A percentile compares a stretch with the other conserved stretches of the same genome.
Conservation (phyloP, 176 grass and related monocot species). For the Rhynchospora tenuis region DNA sequence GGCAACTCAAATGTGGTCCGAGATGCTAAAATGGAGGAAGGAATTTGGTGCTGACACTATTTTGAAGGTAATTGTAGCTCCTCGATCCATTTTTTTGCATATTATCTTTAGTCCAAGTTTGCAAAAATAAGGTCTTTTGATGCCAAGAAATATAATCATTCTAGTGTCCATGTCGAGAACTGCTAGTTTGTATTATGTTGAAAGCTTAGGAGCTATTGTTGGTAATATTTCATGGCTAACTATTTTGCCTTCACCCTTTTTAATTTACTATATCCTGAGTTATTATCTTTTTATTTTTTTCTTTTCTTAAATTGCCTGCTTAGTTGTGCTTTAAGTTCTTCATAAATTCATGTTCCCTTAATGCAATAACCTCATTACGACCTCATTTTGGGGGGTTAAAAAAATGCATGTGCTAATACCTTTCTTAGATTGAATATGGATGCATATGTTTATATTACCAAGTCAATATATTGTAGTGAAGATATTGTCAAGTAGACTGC, state of each 20-base stretch:
- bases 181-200: neutral
- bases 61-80: slow-evolving; percentile 48
- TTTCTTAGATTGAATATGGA: neutral
- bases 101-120: neutral
- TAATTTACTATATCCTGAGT: neutral
- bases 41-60: slow-evolving; percentile 87
- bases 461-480: neutral
- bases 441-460: neutral
- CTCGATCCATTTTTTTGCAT: neutral
- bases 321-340: neutral
- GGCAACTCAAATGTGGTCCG: slow-evolving; percentile 89
- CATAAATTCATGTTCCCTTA: neutral
- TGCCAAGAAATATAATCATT: neutral
- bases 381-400: neutral
- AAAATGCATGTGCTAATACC: neutral
- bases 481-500: neutral
- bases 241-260: neutral
- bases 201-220: neutral
- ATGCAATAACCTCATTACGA: neutral
- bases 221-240: neutral
- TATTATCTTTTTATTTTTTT: neutral
- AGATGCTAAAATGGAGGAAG: slow-evolving; percentile 93
- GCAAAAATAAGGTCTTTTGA: neutral
- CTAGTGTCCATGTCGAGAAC: neutral
- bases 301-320: neutral